phyloP scores from a whole-genome alignment of 208 protist species.

The Leptomonas pyrrhocoris region DNA sequence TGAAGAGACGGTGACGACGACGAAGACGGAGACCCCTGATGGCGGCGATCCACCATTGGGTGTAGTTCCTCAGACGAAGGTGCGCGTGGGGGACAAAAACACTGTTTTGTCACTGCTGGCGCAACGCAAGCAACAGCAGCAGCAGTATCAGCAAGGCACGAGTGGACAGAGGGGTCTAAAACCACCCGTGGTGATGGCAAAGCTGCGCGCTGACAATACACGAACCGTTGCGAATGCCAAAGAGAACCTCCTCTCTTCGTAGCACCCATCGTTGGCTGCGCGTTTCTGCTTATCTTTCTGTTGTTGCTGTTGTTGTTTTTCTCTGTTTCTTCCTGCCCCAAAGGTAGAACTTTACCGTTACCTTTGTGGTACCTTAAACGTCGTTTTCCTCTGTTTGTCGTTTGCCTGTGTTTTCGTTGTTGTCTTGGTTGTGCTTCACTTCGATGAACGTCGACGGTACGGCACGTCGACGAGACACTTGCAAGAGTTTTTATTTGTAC shows the following conservation, averaged over 20 bases:
- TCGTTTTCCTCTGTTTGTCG: conserved; percentile 14
- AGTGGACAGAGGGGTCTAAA: not conserved
- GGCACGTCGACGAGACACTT: no score
- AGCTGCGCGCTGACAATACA: not conserved
- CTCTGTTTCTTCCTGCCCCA: no score
- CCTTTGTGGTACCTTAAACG: no score
- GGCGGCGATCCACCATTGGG: not conserved
- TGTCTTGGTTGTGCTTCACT: not conserved
- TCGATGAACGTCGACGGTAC: no score
- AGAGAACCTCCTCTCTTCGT: conserved; percentile 1
- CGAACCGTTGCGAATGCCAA: not conserved
- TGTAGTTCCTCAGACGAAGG: not conserved
- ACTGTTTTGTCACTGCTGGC: conserved; percentile 1
- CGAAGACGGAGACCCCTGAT: not conserved
- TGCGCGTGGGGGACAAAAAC: conserved; percentile 8
- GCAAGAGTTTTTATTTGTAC: no score
- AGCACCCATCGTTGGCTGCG: not conserved
- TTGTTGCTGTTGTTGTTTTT: conserved; percentile 10
- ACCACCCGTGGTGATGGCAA: not conserved
- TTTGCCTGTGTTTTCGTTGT: conserved; percentile 17
- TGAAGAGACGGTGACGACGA: not conserved
- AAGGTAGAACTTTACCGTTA: no score
- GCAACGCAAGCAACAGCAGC: conserved; percentile 12
- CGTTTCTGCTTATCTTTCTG: no score
- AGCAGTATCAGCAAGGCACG: conserved; percentile 4